phyloP scores from a whole-genome alignment of 805 yeast species.

The Teunomyces atbi region DNA sequence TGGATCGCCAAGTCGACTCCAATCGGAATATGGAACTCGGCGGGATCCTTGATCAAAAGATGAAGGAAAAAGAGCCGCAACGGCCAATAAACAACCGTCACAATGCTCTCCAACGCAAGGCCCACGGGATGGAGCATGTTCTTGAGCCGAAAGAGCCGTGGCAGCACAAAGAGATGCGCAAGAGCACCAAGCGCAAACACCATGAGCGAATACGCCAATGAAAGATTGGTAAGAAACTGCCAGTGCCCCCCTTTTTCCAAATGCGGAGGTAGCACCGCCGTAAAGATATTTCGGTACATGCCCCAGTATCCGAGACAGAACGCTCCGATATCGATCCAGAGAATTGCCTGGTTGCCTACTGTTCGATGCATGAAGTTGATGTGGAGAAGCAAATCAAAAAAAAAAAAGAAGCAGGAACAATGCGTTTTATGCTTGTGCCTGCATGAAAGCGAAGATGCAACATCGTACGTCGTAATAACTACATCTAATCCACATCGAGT shows the following conservation, averaged over 20 bases:
- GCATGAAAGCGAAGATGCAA: background rate
- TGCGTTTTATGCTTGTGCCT: too few relatives aligned
- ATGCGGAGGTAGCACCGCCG: constrained; percentile 44
- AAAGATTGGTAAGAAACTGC: constrained; percentile 65
- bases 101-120: constrained; percentile 57
- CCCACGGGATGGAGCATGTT: constrained; percentile 52
- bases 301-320: constrained; percentile 30
- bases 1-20: constrained; percentile 58
- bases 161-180: constrained; percentile 30
- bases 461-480: too few relatives aligned
- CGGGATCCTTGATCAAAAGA: constrained; percentile 41
- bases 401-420: background rate
- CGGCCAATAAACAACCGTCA: constrained; percentile 69
- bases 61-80: constrained; percentile 51
- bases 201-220: constrained; percentile 13
- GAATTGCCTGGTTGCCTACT: constrained; percentile 30
- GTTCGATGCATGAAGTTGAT: constrained; percentile 12
- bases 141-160: constrained; percentile 29
- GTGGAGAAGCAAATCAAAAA: background rate
- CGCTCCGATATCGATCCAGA: constrained; percentile 23
- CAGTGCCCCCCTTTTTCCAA: constrained; percentile 60
- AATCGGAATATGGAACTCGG: constrained; percentile 42
- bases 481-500: constrained; percentile 1
- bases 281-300: constrained; percentile 14
- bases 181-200: constrained; percentile 23